Evolutionary conservation across 2,329 filamentous ascomycete genomes (phyloP).

Genomic region (Cladosporium sp.): DNA sequence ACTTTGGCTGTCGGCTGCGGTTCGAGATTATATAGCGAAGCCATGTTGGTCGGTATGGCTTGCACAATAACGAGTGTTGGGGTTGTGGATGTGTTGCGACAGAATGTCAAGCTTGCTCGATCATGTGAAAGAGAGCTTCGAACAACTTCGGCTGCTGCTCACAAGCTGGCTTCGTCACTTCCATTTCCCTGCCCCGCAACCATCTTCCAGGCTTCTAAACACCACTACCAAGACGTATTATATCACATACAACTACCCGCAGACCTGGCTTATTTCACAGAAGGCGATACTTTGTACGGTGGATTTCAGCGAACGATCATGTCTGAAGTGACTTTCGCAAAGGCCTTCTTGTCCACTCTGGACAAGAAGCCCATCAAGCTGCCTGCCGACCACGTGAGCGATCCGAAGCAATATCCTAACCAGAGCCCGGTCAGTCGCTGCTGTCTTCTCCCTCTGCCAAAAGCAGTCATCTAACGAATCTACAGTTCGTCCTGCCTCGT

Average conservation of each 20-base stretch:
- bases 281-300: slow-evolving; percentile 23
- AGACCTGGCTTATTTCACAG: slow-evolving; percentile 12
- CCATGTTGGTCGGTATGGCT: slow-evolving; percentile 55
- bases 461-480: neutral
- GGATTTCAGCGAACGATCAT: slow-evolving; percentile 60
- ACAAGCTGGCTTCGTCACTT: neutral
- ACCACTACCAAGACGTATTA: neutral
- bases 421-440: slow-evolving; percentile 64
- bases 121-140: slow-evolving; percentile 1
- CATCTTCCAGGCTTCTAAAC: neutral
- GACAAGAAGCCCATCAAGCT: slow-evolving; percentile 77
- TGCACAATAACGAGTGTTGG: neutral
- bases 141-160: neutral
- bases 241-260: neutral
- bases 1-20: slow-evolving; percentile 90
- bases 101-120: neutral
- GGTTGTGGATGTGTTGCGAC: neutral
- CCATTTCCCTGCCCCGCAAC: neutral
- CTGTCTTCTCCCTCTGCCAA: neutral
- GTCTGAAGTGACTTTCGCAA: slow-evolving; percentile 73
- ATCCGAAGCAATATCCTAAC: slow-evolving; percentile 72
- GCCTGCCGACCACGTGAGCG: slow-evolving; percentile 84
- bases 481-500: slow-evolving; percentile 68
- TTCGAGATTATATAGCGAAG: slow-evolving; percentile 87
- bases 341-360: slow-evolving; percentile 73